Base-by-base conservation (phyloP, 2,329 filamentous ascomycete genomes). In the Diaporthe amygdali region DNA sequence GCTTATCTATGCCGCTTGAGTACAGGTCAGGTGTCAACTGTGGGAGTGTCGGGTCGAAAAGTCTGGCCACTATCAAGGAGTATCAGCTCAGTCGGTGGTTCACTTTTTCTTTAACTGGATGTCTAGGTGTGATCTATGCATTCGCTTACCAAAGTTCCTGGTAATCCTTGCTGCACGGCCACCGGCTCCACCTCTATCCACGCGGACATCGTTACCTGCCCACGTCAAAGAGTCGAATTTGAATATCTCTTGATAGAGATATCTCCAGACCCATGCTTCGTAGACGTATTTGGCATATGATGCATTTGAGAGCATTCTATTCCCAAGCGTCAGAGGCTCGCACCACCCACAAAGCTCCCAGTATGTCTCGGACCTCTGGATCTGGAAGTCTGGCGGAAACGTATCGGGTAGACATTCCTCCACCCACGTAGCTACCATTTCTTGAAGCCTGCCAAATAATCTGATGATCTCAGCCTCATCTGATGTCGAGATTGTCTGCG, bases 211-310 rank as follows among this genome's bases (percentile, higher is more conserved):
- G 20, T 51, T 12, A 30, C 39, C 66, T 20, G 66, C 66, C 66
- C 66, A 68, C 17, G 34, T 5, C 12, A 30, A 5, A 2, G 52
- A 49, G 12, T 27, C 15, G 6, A 44, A 20, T 0, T n/a, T 15
- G 41, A 68, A 56, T 7, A 68, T 68, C n/a, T 49, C 44, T 49
- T 30, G n/a, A 32, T 59, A 2, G 9, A 68, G 22, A 25, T 49
- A 17, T 17, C n/a, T 49, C 66, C 66, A 68, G 22, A 68, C 49
- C 32, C 66, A 56, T 20, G 66, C 39, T 51, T 68, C 52, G n/a
- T 49, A 68, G 17, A 59, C 25, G 5, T 68, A 59, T 32, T 59
- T 68, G 32, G 66, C 66, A 15, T 20, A 49, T n/a, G 30, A 10
- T 0, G 30, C 17, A 12, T 49, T 9, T 6, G 7, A 14, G n/a